These are phyloP conservation scores for Glaciozyma antarctica DNA, from an alignment of 768 basidiomycete species.

Conservation along the genomic window DNA sequence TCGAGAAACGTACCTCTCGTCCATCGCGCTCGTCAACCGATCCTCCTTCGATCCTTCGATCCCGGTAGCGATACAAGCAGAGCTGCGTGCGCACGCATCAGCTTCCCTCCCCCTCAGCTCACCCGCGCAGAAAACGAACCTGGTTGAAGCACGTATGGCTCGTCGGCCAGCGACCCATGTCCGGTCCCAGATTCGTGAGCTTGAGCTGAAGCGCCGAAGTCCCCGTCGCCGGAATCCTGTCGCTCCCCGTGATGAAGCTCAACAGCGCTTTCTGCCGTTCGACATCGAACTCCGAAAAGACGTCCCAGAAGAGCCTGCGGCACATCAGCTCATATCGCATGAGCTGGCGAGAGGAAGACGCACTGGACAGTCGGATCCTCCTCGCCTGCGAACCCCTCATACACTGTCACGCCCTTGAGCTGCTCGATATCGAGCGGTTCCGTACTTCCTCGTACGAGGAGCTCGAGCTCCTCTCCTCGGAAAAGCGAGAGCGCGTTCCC, in stretches of 20 bases:
- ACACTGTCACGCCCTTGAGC: constrained; percentile 22
- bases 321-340: background rate
- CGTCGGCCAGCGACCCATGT: constrained; percentile 3
- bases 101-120: too few relatives aligned
- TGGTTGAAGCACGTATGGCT: constrained; percentile 34
- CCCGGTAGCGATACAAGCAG: constrained; percentile 2
- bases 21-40: constrained; percentile 14
- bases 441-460: constrained; percentile 31
- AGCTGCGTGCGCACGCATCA: background rate
- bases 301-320: constrained; percentile 21
- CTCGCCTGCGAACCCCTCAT: constrained; percentile 24
- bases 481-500: constrained; percentile 34
- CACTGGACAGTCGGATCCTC: constrained; percentile 27
- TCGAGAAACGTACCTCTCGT: constrained; percentile 10
- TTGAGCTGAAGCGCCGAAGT: constrained; percentile 16
- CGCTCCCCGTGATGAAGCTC: constrained; percentile 32
- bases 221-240: constrained; percentile 34
- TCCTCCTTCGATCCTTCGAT: constrained; percentile 9
- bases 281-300: constrained; percentile 2
- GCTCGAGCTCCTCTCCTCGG: constrained; percentile 34
- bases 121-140: background rate
- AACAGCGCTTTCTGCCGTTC: constrained; percentile 25
- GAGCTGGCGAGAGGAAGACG: background rate
- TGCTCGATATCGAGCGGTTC: constrained; percentile 32
- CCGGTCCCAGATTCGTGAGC: constrained; percentile 4